Evolutionary conservation across 2,329 filamentous ascomycete genomes (phyloP).

Genomic region (Fusarium sp.): DNA sequence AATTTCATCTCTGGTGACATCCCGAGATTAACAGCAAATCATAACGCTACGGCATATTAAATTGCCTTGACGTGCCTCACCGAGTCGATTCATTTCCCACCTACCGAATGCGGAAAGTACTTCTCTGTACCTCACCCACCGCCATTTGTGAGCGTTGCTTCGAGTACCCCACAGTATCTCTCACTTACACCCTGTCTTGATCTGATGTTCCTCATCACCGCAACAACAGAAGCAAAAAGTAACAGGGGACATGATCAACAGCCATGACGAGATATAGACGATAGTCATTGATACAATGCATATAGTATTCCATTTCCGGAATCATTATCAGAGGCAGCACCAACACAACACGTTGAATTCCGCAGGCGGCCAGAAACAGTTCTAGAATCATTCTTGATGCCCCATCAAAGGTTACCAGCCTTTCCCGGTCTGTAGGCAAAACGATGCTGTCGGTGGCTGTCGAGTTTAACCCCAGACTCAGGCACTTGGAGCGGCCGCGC

Average conservation of each 20-base stretch:
- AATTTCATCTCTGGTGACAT: conserved; percentile 20
- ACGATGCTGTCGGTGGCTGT: conserved; percentile 22
- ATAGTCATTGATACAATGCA: not conserved
- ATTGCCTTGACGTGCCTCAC: conserved; percentile 19
- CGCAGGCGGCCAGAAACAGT: not conserved
- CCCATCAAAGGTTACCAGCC: not conserved
- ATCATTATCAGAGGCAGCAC: not conserved
- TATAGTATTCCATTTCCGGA: conserved; percentile 3
- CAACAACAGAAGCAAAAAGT: conserved; percentile 30
- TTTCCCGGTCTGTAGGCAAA: not conserved
- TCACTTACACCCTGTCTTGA: conserved; percentile 33
- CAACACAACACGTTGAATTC: not conserved
- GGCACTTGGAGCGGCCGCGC: conserved; percentile 13
- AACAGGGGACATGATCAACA: conserved; percentile 3
- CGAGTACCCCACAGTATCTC: conserved; percentile 22
- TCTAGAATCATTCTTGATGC: conserved; percentile 15
- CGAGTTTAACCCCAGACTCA: conserved; percentile 30
- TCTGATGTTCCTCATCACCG: conserved; percentile 32
- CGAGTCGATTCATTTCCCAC: conserved; percentile 37
- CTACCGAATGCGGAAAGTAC: conserved; percentile 37
- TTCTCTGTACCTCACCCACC: not conserved
- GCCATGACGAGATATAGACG: not conserved
- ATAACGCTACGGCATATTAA: conserved; percentile 34
- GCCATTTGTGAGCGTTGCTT: not conserved
- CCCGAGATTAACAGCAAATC: conserved; percentile 31